These are phyloP conservation scores for Conticribra guillardii DNA, from an alignment of 108 stramenopile genomes.

Conservation along the genomic window DNA sequence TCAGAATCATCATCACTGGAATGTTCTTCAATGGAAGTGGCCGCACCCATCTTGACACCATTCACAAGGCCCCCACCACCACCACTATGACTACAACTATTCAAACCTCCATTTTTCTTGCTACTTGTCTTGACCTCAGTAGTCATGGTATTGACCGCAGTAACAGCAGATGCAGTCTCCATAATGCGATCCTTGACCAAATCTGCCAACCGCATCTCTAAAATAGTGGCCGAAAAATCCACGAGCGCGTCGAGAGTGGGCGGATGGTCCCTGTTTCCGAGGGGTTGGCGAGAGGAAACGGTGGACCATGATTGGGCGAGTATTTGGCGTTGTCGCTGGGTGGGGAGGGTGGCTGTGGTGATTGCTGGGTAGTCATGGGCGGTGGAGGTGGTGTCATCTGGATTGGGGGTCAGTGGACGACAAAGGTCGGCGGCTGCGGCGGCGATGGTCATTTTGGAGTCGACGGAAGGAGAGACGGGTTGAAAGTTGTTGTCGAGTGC, in stretches of 20 bases:
- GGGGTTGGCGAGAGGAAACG: constrained; percentile 21
- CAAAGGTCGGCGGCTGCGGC: no score
- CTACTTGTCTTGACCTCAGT: background rate
- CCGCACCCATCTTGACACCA: no score
- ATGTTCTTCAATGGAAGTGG: no score
- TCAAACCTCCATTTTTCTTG: background rate
- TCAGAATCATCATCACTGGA: no score
- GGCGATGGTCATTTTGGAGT: background rate
- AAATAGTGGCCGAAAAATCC: constrained; percentile 36
- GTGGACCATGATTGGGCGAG: constrained; percentile 29
- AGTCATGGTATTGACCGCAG: background rate
- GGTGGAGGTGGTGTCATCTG: background rate
- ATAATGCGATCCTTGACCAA: constrained; percentile 39
- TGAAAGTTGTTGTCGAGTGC: no score
- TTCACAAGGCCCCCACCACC: background rate
- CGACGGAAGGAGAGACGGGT: background rate
- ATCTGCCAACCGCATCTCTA: constrained; percentile 40
- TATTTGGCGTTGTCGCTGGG: constrained; percentile 27
- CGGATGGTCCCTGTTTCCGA: constrained; percentile 16
- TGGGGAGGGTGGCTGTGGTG: constrained; percentile 18
- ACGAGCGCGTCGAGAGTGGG: constrained; percentile 29
- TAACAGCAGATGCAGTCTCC: constrained; percentile 9
- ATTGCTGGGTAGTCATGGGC: constrained; percentile 17
- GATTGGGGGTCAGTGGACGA: background rate
- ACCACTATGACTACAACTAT: background rate